phyloP scores from a whole-genome alignment of 1,284 basidiomycete species.

The Salmacisia buchloeana region DNA sequence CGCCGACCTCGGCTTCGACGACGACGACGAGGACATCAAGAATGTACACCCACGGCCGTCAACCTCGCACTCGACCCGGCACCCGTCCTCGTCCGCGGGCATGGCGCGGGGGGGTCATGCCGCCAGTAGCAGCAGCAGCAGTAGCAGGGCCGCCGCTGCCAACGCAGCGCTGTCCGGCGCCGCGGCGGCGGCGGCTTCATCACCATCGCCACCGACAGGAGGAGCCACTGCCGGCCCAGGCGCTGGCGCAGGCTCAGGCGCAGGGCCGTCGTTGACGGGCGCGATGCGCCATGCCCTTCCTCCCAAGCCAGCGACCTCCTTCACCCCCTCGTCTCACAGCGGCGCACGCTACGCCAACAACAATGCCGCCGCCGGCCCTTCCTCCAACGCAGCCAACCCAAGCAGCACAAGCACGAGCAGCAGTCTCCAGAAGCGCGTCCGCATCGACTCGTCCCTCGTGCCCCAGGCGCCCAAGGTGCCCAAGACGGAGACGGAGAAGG shows the following conservation, averaged over 20 bases:
- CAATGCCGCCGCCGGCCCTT: neutral
- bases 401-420: neutral
- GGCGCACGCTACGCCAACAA: too few relatives aligned
- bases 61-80: constrained; percentile 1
- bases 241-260: neutral
- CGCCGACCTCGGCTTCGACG: neutral
- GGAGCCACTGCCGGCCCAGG: neutral
- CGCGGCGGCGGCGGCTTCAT: neutral
- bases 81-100: neutral
- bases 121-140: neutral
- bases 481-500: constrained; percentile 42
- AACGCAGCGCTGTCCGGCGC: neutral
- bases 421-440: constrained; percentile 29
- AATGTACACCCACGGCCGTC: neutral
- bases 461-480: constrained; percentile 45
- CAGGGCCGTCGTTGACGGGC: too few relatives aligned
- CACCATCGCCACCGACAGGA: neutral
- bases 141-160: neutral
- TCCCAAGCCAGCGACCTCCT: constrained; percentile 7
- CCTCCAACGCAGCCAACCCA: neutral
- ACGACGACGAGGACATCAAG: neutral
- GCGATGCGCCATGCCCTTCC: constrained; percentile 1
- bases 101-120: too few relatives aligned
- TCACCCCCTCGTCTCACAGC: neutral
- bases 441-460: constrained; percentile 41